Evolutionary conservation across 2,329 filamentous ascomycete species (phyloP).

Genomic region (Fusarium liriodendri): DNA sequence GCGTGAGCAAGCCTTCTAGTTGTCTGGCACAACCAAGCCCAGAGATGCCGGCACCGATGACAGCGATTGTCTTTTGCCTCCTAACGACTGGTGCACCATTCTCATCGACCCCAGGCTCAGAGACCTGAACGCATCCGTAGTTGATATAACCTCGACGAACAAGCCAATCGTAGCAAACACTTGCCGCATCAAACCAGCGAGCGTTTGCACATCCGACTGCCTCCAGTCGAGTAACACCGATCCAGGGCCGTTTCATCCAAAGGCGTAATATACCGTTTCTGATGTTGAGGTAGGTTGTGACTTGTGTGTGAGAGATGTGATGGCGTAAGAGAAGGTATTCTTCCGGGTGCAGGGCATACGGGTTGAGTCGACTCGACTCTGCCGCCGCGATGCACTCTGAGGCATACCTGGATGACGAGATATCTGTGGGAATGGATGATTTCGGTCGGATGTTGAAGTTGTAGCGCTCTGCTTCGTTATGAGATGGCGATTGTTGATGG

Average conservation of each 20-base stretch:
- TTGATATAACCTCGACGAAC: conserved; percentile 94
- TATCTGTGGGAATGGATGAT: conserved; percentile 83
- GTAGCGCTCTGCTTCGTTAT: conserved; percentile 49
- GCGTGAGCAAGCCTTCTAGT: conserved; percentile 84
- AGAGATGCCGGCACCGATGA: conserved; percentile 94
- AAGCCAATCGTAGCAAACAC: conserved; percentile 92
- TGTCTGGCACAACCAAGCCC: conserved; percentile 93
- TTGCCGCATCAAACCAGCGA: conserved; percentile 90
- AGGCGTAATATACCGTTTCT: conserved; percentile 92
- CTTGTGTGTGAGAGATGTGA: conserved; percentile 87
- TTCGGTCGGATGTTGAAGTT: conserved; percentile 75
- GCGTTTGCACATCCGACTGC: conserved; percentile 90
- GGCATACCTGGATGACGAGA: conserved; percentile 84
- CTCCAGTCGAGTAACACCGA: conserved; percentile 84
- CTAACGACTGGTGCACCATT: conserved; percentile 50
- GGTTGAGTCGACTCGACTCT: conserved; percentile 88
- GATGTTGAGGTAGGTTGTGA: conserved; percentile 96
- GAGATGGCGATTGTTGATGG: conserved; percentile 41
- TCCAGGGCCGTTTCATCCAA: conserved; percentile 88
- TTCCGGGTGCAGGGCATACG: conserved; percentile 85
- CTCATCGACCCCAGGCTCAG: conserved; percentile 54
- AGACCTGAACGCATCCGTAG: conserved; percentile 85
- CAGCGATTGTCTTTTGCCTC: conserved; percentile 79
- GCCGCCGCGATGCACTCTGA: conserved; percentile 90
- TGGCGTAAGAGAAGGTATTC: conserved; percentile 85